A percentile compares a stretch with the other conserved stretches of the same genome.
phyloP scores from a whole-genome alignment of 2,329 filamentous ascomycete genomes.

The Chaetomiaceae sp. region DNA sequence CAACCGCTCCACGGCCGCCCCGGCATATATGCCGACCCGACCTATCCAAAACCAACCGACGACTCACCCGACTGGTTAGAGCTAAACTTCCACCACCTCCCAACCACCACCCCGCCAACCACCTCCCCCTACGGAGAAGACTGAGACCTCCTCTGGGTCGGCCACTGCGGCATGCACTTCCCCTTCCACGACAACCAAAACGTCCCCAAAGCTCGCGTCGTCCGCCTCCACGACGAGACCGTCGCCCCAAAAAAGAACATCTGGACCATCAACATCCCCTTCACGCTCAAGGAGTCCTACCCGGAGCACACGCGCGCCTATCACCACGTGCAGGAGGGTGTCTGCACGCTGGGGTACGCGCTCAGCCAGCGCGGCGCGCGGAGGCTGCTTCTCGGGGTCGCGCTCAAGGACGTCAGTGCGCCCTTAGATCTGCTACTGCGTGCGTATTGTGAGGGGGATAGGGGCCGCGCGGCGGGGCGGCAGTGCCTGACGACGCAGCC shows the following conservation, averaged over 20 bases:
- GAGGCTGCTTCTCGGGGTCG: constrained; percentile 38
- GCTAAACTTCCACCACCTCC: constrained; percentile 20
- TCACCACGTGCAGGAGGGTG: constrained; percentile 38
- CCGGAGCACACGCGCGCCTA: constrained; percentile 40
- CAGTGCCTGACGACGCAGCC: constrained; percentile 41
- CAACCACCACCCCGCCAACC: constrained; percentile 17
- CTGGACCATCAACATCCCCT: constrained; percentile 31
- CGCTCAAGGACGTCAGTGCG: constrained; percentile 34
- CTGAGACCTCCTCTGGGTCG: constrained; percentile 49
- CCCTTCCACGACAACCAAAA: constrained; percentile 22
- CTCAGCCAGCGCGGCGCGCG: constrained; percentile 39
- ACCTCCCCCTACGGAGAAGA: constrained; percentile 44
- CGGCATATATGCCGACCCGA: constrained; percentile 26
- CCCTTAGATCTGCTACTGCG: constrained; percentile 40
- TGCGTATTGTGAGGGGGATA: constrained; percentile 38
- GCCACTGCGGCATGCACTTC: constrained; percentile 39
- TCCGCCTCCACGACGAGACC: constrained; percentile 31
- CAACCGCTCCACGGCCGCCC: constrained; percentile 23
- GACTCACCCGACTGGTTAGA: constrained; percentile 13
- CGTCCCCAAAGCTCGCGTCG: constrained; percentile 31
- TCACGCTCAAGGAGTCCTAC: constrained; percentile 32
- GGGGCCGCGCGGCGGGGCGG: constrained; percentile 31
- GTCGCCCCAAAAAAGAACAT: constrained; percentile 33
- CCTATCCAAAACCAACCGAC: constrained; percentile 22
- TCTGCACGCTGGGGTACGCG: constrained; percentile 41